These are phyloP conservation scores for Phytophthora chlamydospora DNA, from an alignment of 352 stramenopile species.

Conservation along the genomic window DNA sequence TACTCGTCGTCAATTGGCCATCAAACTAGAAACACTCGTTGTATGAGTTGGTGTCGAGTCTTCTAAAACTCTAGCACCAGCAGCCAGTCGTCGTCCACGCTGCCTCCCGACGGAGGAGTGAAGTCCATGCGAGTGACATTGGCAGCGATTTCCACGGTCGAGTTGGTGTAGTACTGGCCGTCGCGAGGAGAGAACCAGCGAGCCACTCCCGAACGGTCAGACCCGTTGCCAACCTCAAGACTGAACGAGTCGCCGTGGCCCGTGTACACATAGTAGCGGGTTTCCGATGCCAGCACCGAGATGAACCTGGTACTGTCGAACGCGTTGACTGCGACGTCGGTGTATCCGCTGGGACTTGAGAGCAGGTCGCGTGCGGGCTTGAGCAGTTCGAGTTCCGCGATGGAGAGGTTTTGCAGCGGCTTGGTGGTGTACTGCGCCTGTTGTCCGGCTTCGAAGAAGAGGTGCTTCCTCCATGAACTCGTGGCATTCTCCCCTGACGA, in stretches of 20 bases:
- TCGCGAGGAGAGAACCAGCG: constrained; percentile 22
- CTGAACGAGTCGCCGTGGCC: constrained; percentile 26
- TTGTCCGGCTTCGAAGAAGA: constrained; percentile 18
- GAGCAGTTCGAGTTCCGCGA: constrained; percentile 12
- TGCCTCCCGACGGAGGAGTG: constrained; percentile 14
- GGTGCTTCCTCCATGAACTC: constrained; percentile 22
- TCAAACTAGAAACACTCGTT: no score
- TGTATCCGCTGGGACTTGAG: constrained; percentile 6
- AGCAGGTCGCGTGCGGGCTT: constrained; percentile 18
- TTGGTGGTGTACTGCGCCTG: constrained; percentile 27
- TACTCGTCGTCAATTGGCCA: no score
- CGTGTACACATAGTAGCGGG: constrained; percentile 20
- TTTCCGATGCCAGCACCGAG: constrained; percentile 16
- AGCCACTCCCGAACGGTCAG: neutral
- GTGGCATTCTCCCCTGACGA: constrained; percentile 18
- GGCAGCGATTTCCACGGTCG: constrained; percentile 6
- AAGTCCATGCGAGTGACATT: constrained; percentile 16
- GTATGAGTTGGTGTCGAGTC: no score
- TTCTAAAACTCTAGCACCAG: constrained; percentile 23
- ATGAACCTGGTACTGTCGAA: constrained; percentile 29
- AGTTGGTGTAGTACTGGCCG: constrained; percentile 14
- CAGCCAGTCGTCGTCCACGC: constrained; percentile 24
- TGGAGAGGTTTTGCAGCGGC: constrained; percentile 18
- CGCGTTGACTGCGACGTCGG: constrained; percentile 10
- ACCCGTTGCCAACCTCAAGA: constrained; percentile 8